Evolutionary conservation across 2,329 filamentous ascomycete genomes (phyloP).

Genomic region (Ustilaginoidea virens): DNA sequence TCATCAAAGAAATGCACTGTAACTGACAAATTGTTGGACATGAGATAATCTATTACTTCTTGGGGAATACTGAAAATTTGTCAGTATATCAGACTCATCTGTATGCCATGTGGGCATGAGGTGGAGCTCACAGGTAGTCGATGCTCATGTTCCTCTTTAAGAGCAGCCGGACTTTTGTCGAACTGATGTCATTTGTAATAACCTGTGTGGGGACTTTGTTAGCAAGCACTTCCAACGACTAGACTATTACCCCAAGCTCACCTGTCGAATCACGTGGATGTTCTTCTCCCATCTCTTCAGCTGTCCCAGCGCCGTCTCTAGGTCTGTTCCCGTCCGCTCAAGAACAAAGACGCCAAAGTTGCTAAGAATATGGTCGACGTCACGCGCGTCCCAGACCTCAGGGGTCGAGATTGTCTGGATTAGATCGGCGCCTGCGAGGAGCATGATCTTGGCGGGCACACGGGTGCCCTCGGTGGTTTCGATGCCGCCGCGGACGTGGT

Average conservation of each 20-base stretch:
- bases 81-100: too few relatives aligned
- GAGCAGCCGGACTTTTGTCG: conserved; percentile 71
- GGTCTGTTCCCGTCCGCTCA: conserved; percentile 78
- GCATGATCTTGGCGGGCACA: conserved; percentile 55
- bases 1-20: too few relatives aligned
- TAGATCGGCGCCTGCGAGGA: conserved; percentile 67
- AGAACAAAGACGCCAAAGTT: conserved; percentile 73
- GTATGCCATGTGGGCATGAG: too few relatives aligned
- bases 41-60: conserved; percentile 59
- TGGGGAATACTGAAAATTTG: conserved; percentile 46
- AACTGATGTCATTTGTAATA: conserved; percentile 75
- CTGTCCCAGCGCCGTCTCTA: conserved; percentile 72
- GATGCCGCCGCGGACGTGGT: conserved; percentile 60
- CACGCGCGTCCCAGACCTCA: conserved; percentile 64
- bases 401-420: conserved; percentile 59
- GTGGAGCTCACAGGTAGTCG: conserved; percentile 37
- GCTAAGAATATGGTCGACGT: conserved; percentile 77
- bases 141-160: conserved; percentile 69
- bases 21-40: conserved; percentile 48
- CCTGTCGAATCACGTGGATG: too few relatives aligned
- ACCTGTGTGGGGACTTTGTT: too few relatives aligned
- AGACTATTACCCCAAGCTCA: too few relatives aligned
- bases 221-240: too few relatives aligned
- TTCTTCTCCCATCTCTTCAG: conserved; percentile 71
- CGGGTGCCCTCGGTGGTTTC: conserved; percentile 50